A percentile compares a stretch with the other conserved stretches of the same genome.
These are phyloP conservation scores for Aspergillus aculeatinus DNA, from an alignment of 2,329 filamentous ascomycete species.

Conservation along the genomic window DNA sequence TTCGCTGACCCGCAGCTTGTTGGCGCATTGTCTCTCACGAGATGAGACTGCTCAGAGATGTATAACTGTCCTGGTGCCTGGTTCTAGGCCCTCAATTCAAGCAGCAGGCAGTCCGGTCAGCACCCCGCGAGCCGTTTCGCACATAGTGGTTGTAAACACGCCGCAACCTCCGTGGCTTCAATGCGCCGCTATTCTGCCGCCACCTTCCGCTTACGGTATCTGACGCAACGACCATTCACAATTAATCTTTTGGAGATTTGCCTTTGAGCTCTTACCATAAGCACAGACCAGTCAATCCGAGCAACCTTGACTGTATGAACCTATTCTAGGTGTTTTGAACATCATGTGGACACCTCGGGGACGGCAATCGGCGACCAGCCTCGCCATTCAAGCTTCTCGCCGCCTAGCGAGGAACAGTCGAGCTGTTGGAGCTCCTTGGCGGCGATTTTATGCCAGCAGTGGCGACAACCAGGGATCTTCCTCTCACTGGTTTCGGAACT, in stretches of 20 bases:
- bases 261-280: background rate
- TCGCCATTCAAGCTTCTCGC: slow-evolving; percentile 23
- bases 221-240: slow-evolving; percentile 29
- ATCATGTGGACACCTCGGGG: slow-evolving; percentile 31
- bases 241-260: slow-evolving; percentile 5
- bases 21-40: slow-evolving; percentile 24
- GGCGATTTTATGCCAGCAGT: slow-evolving; percentile 32
- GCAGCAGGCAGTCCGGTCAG: slow-evolving; percentile 1
- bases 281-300: background rate
- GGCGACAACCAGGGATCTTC: slow-evolving; percentile 18
- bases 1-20: slow-evolving; percentile 33
- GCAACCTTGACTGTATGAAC: background rate
- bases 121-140: background rate
- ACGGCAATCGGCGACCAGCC: slow-evolving; percentile 24
- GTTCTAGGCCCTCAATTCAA: background rate
- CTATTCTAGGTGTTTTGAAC: slow-evolving; percentile 5
- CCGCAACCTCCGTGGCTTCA: slow-evolving; percentile 21
- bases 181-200: slow-evolving; percentile 37
- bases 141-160: background rate
- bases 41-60: background rate
- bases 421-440: slow-evolving; percentile 24
- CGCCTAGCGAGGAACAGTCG: slow-evolving; percentile 22
- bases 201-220: slow-evolving; percentile 25
- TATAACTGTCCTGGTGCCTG: background rate
- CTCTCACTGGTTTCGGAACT: slow-evolving; percentile 31